These are phyloP conservation scores for Graphilbum ipis-grandicollis DNA, from an alignment of 2,329 filamentous ascomycete genomes.

Conservation along the genomic window DNA sequence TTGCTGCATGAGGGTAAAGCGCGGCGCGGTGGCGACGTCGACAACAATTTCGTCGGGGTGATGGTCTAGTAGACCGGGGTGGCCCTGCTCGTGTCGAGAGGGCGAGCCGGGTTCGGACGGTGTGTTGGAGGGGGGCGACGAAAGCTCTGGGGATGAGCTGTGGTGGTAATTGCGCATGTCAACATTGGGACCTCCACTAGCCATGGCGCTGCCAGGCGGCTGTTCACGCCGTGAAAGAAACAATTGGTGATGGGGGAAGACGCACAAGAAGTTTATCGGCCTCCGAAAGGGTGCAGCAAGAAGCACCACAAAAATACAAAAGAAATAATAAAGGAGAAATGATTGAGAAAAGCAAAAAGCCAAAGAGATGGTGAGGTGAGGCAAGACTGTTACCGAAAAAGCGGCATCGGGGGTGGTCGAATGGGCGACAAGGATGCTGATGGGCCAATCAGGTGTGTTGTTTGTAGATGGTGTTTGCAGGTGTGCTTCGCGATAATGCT, in stretches of 20 bases:
- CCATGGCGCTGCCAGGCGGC: conserved; percentile 3
- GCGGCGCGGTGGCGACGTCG: conserved; percentile 17
- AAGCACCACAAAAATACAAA: background rate
- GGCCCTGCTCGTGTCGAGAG: conserved; percentile 17
- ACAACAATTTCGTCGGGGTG: conserved; percentile 28
- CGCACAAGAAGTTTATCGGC: too few species aligned
- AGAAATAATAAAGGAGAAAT: background rate
- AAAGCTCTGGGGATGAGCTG: conserved; percentile 31
- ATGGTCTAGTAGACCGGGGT: conserved; percentile 15
- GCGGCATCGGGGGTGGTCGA: background rate
- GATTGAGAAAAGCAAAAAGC: background rate
- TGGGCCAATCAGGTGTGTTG: background rate
- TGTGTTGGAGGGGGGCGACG: conserved; percentile 32
- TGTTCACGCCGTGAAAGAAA: too few species aligned
- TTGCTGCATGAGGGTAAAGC: conserved; percentile 16
- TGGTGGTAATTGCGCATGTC: conserved; percentile 19
- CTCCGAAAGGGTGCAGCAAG: too few species aligned
- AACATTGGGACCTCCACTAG: conserved; percentile 11
- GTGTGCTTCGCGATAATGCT: background rate
- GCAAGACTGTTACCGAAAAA: background rate
- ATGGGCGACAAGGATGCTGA: too few species aligned
- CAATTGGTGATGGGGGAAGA: too few species aligned
- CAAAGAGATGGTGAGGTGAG: too few species aligned
- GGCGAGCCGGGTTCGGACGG: conserved; percentile 32
- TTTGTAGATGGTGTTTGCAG: background rate